phyloP scores from a whole-genome alignment of 1,139 yeast genomes.

The Candida sojae region DNA sequence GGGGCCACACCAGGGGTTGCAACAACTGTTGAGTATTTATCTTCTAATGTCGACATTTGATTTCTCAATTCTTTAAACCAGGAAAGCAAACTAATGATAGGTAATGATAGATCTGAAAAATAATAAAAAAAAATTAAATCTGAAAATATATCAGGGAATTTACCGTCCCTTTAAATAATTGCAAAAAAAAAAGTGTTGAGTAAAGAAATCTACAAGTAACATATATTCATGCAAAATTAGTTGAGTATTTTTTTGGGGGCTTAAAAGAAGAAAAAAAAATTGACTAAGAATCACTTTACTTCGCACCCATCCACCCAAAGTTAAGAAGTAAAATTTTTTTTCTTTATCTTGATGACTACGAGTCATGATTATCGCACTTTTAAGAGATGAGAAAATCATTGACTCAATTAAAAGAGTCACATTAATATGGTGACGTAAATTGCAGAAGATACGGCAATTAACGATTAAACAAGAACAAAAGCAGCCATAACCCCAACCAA shows the following conservation, averaged over 20 bases:
- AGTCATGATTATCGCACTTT: constrained; percentile 9
- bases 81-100: no score
- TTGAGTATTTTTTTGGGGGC: neutral
- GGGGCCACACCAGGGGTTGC: neutral
- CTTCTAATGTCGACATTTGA: neutral
- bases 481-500: no score
- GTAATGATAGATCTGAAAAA: neutral
- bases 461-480: no score
- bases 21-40: neutral
- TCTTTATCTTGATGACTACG: constrained; percentile 9
- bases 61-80: no score
- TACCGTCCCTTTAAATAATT: neutral
- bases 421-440: no score
- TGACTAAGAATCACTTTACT: neutral
- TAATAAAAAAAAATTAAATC: neutral
- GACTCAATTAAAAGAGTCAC: no score
- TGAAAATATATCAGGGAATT: neutral
- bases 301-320: constrained; percentile 9
- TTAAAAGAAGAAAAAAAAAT: neutral
- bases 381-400: neutral
- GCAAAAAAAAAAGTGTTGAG: neutral
- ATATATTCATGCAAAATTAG: no score
- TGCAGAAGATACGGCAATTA: no score
- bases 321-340: constrained; percentile 1
- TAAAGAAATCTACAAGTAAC: neutral